These are phyloP conservation scores for Bjerkandera adusta DNA, from an alignment of 1,284 basidiomycete genomes.

Conservation along the genomic window DNA sequence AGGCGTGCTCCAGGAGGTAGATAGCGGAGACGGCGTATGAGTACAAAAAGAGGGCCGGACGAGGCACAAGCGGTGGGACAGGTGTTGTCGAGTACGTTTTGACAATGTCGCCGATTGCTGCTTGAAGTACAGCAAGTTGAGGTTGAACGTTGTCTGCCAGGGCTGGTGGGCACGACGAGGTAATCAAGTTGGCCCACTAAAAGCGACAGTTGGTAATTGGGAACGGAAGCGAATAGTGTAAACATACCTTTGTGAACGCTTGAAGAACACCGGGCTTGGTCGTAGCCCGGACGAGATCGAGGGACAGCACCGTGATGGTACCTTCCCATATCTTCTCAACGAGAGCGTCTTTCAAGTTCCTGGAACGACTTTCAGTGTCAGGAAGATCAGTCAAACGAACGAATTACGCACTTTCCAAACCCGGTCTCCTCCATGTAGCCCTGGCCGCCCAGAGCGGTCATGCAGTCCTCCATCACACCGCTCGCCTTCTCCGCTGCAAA, in stretches of 20 bases:
- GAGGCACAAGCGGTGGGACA: conserved; percentile 45
- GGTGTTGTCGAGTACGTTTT: conserved; percentile 35
- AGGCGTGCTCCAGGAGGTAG: conserved; percentile 63
- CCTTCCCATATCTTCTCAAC: conserved; percentile 88
- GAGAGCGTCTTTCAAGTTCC: conserved; percentile 54
- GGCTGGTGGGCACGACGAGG: conserved; percentile 38
- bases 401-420: conserved; percentile 47
- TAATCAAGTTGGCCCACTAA: conserved; percentile 53
- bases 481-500: conserved; percentile 67
- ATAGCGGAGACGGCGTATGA: conserved; percentile 49
- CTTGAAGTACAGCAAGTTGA: conserved; percentile 32
- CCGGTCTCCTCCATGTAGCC: conserved; percentile 84
- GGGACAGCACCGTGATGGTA: conserved; percentile 62
- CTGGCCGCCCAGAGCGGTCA: conserved; percentile 74
- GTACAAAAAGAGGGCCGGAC: conserved; percentile 55
- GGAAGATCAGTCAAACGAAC: not conserved
- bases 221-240: not conserved
- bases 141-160: conserved; percentile 28
- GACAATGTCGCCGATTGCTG: conserved; percentile 36
- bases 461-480: conserved; percentile 68
- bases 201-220: conserved; percentile 1
- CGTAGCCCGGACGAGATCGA: conserved; percentile 63
- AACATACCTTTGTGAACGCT: conserved; percentile 36
- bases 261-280: conserved; percentile 36
- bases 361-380: not conserved